phyloP scores from a whole-genome alignment of 192 early-diverging fungal genomes.

The Piromyces sp. region DNA sequence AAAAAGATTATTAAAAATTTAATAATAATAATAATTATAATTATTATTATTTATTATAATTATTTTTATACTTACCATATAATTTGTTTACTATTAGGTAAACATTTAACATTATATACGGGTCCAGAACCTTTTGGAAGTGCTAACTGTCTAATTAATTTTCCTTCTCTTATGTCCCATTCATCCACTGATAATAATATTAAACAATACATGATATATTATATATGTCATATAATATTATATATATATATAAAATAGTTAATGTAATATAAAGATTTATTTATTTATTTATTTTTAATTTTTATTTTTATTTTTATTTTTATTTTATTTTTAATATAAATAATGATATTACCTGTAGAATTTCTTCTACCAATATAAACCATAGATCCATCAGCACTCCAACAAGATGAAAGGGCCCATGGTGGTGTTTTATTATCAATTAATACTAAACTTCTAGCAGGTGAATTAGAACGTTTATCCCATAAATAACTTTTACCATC shows the following conservation, averaged over 20 bases:
- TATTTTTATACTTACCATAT: slow-evolving; percentile 59
- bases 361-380: slow-evolving; percentile 79
- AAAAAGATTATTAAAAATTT: too few species aligned
- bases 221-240: not conserved
- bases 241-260: slow-evolving; percentile 1
- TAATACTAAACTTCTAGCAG: not conserved
- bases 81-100: slow-evolving; percentile 67
- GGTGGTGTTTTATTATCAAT: slow-evolving; percentile 8
- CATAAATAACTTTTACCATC: slow-evolving; percentile 56
- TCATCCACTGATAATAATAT: slow-evolving; percentile 53
- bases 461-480: slow-evolving; percentile 36
- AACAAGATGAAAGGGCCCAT: slow-evolving; percentile 38
- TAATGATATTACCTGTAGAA: slow-evolving; percentile 33
- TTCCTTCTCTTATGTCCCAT: slow-evolving; percentile 51
- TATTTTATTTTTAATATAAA: too few species aligned
- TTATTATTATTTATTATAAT: too few species aligned
- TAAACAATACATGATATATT: not conserved
- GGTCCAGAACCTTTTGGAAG: slow-evolving; percentile 80
- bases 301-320: too few species aligned
- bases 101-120: slow-evolving; percentile 51
- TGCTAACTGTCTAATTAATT: slow-evolving; percentile 48
- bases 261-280: too few species aligned
- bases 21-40: too few species aligned
- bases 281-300: too few species aligned
- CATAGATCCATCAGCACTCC: slow-evolving; percentile 65